Percentiles rank a stretch among this genome's conserved stretches.
These are phyloP conservation scores for Fomitiporia mediterranea DNA, from an alignment of 1,284 basidiomycete species.

Conservation along the genomic window DNA sequence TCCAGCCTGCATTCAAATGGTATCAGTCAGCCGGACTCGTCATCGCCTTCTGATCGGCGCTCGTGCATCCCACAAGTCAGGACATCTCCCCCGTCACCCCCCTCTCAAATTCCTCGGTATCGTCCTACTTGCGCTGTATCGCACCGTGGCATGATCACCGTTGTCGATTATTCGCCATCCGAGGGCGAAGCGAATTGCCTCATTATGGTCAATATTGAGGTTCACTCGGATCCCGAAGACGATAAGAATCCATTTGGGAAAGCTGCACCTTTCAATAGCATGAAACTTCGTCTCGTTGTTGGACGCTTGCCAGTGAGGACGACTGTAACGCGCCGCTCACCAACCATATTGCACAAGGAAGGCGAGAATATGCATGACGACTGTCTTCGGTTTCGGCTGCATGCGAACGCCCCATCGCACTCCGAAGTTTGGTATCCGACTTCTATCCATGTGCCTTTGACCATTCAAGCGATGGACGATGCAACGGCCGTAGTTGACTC, in stretches of 20 bases:
- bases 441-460: slow-evolving; percentile 40
- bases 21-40: slow-evolving; percentile 11
- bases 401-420: slow-evolving; percentile 49
- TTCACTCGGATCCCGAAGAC: slow-evolving; percentile 40
- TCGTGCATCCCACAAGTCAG: neutral
- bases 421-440: slow-evolving; percentile 30
- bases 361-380: neutral
- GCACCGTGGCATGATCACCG: slow-evolving; percentile 48
- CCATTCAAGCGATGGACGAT: slow-evolving; percentile 57
- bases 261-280: neutral
- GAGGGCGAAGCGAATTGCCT: slow-evolving; percentile 54
- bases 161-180: slow-evolving; percentile 54
- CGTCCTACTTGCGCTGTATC: slow-evolving; percentile 31
- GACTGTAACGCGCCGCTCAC: slow-evolving; percentile 33
- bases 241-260: slow-evolving; percentile 38
- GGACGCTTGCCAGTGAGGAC: slow-evolving; percentile 58
- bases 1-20: neutral
- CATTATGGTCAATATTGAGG: slow-evolving; percentile 57
- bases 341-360: too few species aligned
- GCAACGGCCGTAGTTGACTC: slow-evolving; percentile 53
- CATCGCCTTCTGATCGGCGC: neutral
- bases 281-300: slow-evolving; percentile 59
- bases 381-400: slow-evolving; percentile 47
- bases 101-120: neutral
- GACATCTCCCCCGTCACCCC: neutral